A percentile compares a stretch with the other conserved stretches of the same genome.
These are phyloP conservation scores for Whalleya microplaca DNA, from an alignment of 2,329 filamentous ascomycete species.

Conservation along the genomic window DNA sequence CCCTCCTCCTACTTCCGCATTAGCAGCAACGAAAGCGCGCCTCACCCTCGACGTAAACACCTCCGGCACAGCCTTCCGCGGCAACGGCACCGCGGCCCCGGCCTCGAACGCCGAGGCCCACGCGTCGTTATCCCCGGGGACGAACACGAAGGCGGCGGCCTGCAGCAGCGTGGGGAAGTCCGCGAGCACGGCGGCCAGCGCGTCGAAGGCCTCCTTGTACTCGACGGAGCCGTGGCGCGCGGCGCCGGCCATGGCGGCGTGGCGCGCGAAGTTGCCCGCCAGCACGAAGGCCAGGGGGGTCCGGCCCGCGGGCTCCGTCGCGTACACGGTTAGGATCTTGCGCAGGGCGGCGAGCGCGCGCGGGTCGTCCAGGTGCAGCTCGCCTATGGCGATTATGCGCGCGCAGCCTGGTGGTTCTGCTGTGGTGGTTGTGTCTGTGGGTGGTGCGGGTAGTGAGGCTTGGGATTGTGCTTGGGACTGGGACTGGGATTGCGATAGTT, in stretches of 20 bases:
- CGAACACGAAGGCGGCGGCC: slow-evolving; percentile 83
- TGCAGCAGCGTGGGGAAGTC: slow-evolving; percentile 84
- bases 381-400: slow-evolving; percentile 76
- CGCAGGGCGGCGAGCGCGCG: slow-evolving; percentile 79
- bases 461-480: slow-evolving; percentile 36
- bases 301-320: slow-evolving; percentile 62
- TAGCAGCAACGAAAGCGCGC: slow-evolving; percentile 77
- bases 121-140: slow-evolving; percentile 96
- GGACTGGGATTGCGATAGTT: slow-evolving; percentile 6
- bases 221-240: slow-evolving; percentile 83
- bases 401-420: slow-evolving; percentile 45
- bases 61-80: slow-evolving; percentile 75
- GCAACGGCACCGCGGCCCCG: slow-evolving; percentile 72
- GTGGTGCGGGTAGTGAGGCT: no score
- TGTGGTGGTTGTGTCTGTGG: no score
- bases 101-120: slow-evolving; percentile 87
- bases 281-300: slow-evolving; percentile 81
- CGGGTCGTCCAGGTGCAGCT: slow-evolving; percentile 84
- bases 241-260: slow-evolving; percentile 68
- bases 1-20: slow-evolving; percentile 64
- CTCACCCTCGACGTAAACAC: slow-evolving; percentile 88
- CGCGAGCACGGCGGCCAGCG: slow-evolving; percentile 77
- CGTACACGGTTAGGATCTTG: slow-evolving; percentile 77
- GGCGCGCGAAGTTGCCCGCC: slow-evolving; percentile 78
- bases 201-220: slow-evolving; percentile 96